A percentile compares a stretch with the other conserved stretches of the same genome.
Conservation (phyloP, 2,329 filamentous ascomycete genomes). For the Aspergillus sp. region DNA sequence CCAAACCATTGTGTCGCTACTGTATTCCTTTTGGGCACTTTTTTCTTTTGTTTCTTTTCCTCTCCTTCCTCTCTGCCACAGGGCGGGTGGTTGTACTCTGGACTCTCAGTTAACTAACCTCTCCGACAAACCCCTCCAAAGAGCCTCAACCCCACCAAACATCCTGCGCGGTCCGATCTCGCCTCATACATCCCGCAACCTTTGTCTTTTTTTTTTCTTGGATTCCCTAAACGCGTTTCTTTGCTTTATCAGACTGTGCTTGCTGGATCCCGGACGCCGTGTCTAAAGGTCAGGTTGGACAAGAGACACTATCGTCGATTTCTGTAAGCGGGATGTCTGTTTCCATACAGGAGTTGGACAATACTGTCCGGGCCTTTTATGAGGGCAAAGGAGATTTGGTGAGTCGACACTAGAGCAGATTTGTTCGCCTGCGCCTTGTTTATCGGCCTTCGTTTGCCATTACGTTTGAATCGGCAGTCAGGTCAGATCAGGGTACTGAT, state of each 20-base stretch:
- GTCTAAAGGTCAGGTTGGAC: constrained; percentile 9
- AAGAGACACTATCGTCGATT: constrained; percentile 22
- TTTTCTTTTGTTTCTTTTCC: constrained; percentile 2
- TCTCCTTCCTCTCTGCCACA: not conserved
- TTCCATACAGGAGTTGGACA: constrained; percentile 90
- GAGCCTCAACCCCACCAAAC: constrained; percentile 22
- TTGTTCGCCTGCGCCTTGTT: not conserved
- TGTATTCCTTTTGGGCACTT: constrained; percentile 2
- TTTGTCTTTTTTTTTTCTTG: not conserved
- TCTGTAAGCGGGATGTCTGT: constrained; percentile 47
- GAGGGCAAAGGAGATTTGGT: constrained; percentile 92
- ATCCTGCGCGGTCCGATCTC: constrained; percentile 6
- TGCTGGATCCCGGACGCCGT: not conserved
- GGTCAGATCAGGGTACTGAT: not conserved
- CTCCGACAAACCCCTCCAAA: constrained; percentile 18
- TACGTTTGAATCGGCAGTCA: not conserved
- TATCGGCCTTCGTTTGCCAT: not conserved
- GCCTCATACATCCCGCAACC: constrained; percentile 4
- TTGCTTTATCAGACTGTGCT: not conserved
- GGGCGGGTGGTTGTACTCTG: not conserved
- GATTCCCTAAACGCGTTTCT: not conserved
- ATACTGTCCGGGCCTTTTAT: constrained; percentile 92
- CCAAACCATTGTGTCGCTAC: no score
- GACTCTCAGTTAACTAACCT: no score
- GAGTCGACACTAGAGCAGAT: constrained; percentile 25